phyloP scores from a whole-genome alignment of 192 early-diverging fungal species.

The Phycomyces nitens region DNA sequence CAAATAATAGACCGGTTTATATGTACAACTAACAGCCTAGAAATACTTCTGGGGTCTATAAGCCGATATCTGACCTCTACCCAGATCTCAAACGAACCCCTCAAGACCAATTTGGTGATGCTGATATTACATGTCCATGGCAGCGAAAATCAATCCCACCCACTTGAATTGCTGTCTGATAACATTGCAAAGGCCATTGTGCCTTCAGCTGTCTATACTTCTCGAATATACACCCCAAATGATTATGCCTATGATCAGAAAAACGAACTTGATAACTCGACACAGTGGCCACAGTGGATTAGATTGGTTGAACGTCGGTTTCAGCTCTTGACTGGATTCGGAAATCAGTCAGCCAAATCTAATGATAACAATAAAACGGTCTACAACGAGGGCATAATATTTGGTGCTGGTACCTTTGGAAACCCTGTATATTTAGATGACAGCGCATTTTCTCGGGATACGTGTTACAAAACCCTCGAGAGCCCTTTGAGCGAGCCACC shows the following conservation, averaged over 20 bases:
- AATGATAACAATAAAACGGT: not conserved
- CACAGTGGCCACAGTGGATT: conserved; percentile 19
- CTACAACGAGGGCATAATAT: no score
- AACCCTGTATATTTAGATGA: no score
- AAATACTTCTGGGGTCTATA: not conserved
- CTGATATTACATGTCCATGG: conserved; percentile 6
- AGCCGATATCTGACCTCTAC: not conserved
- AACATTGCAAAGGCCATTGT: not conserved
- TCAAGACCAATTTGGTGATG: not conserved
- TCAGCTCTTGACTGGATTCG: conserved; percentile 24
- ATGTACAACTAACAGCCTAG: not conserved
- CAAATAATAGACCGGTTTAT: not conserved
- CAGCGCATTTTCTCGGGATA: no score
- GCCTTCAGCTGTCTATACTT: not conserved
- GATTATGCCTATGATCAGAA: conserved; percentile 7
- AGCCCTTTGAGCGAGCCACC: no score
- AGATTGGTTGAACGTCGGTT: conserved; percentile 11
- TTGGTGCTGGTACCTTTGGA: no score
- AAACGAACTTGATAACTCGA: not conserved
- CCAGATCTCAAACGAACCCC: not conserved
- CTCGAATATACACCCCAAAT: conserved; percentile 20
- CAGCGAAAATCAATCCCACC: not conserved
- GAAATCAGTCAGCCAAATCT: not conserved
- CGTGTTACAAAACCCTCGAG: no score
- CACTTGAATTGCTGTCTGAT: not conserved